These are phyloP conservation scores for Kwoniella shandongensis DNA, from an alignment of 768 basidiomycete genomes.

Conservation along the genomic window DNA sequence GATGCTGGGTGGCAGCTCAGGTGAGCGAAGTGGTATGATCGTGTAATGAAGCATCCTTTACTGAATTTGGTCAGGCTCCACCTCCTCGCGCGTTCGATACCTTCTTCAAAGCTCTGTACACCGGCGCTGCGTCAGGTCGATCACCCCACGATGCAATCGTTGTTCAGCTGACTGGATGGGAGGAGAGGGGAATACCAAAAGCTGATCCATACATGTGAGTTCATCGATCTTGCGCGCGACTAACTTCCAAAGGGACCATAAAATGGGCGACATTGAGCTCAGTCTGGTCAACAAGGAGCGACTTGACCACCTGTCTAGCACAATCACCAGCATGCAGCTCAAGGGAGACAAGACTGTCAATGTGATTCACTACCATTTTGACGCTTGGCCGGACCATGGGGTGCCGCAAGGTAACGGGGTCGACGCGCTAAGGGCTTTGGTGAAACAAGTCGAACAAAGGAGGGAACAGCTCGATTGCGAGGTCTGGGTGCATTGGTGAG, in stretches of 20 bases:
- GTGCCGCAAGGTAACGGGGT: slow-evolving; percentile 38
- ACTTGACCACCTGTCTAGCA: slow-evolving; percentile 2
- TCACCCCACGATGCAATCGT: slow-evolving; percentile 30
- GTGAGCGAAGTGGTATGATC: too few relatives aligned
- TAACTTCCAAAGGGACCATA: slow-evolving; percentile 5
- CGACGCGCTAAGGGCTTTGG: slow-evolving; percentile 28
- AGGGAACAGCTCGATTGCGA: slow-evolving; percentile 27
- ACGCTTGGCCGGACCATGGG: slow-evolving; percentile 51
- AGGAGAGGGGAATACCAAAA: slow-evolving; percentile 47
- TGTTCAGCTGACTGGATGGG: slow-evolving; percentile 52
- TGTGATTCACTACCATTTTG: slow-evolving; percentile 43
- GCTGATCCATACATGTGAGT: slow-evolving; percentile 49
- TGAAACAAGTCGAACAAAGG: slow-evolving; percentile 23
- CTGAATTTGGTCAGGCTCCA: slow-evolving; percentile 44
- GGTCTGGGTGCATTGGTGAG: slow-evolving; percentile 53
- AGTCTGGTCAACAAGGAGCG: background rate
- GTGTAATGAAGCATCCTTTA: too few relatives aligned
- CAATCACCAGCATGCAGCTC: slow-evolving; percentile 3
- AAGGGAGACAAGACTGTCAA: slow-evolving; percentile 7
- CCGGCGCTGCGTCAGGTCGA: slow-evolving; percentile 30
- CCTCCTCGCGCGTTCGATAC: slow-evolving; percentile 39
- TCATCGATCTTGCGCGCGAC: background rate
- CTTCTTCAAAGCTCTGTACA: slow-evolving; percentile 43
- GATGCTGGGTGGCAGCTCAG: slow-evolving; percentile 52
- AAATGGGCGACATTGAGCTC: slow-evolving; percentile 16